Evolutionary conservation across 305 asterid genomes (phyloP).

Genomic region (Rubia peregrina): DNA sequence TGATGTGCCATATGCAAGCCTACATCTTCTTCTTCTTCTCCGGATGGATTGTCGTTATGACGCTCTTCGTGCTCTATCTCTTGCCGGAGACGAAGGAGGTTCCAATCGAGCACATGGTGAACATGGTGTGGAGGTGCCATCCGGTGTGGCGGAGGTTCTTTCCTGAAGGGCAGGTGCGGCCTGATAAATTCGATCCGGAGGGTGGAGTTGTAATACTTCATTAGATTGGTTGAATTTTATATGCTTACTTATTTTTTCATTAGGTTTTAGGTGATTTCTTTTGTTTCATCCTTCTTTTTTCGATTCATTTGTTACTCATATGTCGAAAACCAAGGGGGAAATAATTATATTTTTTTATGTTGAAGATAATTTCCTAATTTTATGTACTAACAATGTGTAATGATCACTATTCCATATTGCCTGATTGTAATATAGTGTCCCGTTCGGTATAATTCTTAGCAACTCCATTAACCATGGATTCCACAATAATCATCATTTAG

Average conservation of each 20-base stretch:
- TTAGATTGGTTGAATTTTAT: neutral
- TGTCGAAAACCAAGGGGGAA: too few relatives aligned
- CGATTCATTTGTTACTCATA: neutral
- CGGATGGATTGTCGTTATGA: constrained; percentile 54
- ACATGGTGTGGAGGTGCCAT: constrained; percentile 53
- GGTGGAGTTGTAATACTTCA: too few relatives aligned
- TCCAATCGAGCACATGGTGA: constrained; percentile 41
- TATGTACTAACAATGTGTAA: too few relatives aligned
- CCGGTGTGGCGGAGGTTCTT: constrained; percentile 47
- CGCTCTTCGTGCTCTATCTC: constrained; percentile 38
- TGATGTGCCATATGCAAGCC: constrained; percentile 55
- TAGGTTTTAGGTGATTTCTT: neutral
- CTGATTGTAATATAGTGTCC: too few relatives aligned
- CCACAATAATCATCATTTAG: too few relatives aligned
- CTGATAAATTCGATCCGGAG: neutral
- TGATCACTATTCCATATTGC: too few relatives aligned
- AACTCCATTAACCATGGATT: too few relatives aligned
- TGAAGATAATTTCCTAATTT: neutral
- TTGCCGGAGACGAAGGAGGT: constrained; percentile 71
- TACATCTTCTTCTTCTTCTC: constrained; percentile 65
- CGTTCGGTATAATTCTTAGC: too few relatives aligned
- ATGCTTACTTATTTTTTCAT: neutral
- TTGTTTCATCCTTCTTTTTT: too few relatives aligned
- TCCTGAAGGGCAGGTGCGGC: neutral
- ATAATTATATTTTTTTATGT: neutral